phyloP scores from a whole-genome alignment of 2,329 filamentous ascomycete species.

The Shiraia sp. region DNA sequence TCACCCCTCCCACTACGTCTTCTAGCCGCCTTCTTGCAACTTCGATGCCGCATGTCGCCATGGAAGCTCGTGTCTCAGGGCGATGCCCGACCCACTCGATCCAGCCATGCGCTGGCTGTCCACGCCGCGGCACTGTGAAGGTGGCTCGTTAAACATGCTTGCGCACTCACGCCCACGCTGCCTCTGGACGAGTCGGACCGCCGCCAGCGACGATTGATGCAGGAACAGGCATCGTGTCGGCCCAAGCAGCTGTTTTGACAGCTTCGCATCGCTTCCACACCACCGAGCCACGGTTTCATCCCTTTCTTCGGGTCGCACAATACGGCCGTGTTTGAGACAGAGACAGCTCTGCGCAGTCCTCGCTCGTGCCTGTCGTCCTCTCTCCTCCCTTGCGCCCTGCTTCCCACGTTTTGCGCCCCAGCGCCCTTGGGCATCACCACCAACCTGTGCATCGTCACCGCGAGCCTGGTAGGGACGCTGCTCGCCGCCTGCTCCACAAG shows the following conservation, averaged over 20 bases:
- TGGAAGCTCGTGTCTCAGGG: constrained; percentile 26
- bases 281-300: constrained; percentile 30
- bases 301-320: constrained; percentile 13
- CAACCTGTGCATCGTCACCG: no score
- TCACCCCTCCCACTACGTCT: constrained; percentile 18
- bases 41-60: constrained; percentile 16
- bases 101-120: constrained; percentile 29
- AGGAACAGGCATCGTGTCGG: constrained; percentile 27
- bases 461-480: no score
- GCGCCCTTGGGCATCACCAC: background rate
- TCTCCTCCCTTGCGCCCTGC: background rate
- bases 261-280: constrained; percentile 15
- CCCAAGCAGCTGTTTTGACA: constrained; percentile 10
- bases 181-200: constrained; percentile 14
- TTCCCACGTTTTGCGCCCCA: background rate
- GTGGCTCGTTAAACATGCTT: constrained; percentile 26
- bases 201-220: constrained; percentile 16
- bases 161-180: constrained; percentile 24
- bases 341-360: constrained; percentile 4
- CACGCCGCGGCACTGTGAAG: constrained; percentile 16
- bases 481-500: no score
- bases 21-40: constrained; percentile 29
- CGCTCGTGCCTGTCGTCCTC: constrained; percentile 4
- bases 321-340: constrained; percentile 14
- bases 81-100: constrained; percentile 16